A percentile compares a stretch with the other conserved stretches of the same genome.
Conservation (phyloP, 1,139 yeast species). For the Sugiyamaella castrensis region DNA sequence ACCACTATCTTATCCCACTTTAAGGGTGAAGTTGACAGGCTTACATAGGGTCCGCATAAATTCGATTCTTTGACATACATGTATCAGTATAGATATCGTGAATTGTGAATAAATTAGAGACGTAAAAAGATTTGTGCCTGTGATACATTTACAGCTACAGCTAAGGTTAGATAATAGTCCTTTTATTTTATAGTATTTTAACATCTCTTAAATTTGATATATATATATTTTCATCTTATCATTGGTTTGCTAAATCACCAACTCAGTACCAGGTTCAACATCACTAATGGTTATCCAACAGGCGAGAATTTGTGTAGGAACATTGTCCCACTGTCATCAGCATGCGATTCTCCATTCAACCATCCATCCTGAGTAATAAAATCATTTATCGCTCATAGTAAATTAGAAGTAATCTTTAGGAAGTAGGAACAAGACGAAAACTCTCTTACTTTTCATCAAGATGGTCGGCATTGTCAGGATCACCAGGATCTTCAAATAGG, state of each 20-base stretch:
- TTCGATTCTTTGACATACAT: no score
- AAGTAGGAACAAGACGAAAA: conserved; percentile 20
- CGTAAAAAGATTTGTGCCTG: no score
- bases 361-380: conserved; percentile 23
- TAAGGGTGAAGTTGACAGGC: no score
- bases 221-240: no score
- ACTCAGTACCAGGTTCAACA: conserved; percentile 11
- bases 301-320: conserved; percentile 22
- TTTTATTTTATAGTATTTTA: no score
- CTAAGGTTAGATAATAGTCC: no score
- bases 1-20: no score
- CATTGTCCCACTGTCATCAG: conserved; percentile 19
- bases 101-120: no score
- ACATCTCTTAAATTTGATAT: no score
- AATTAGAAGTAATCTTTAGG: conserved; percentile 21
- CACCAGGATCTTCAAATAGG: conserved; percentile 21
- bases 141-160: no score
- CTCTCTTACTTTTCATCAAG: conserved; percentile 24
- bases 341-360: conserved; percentile 16
- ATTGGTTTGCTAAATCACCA: neutral
- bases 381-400: conserved; percentile 23
- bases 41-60: no score
- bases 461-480: conserved; percentile 16
- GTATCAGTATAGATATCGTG: no score
- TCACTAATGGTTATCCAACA: conserved; percentile 21